Evolutionary conservation across 208 protist genomes (phyloP).

Genomic region (Trypanosoma platydactyli): DNA sequence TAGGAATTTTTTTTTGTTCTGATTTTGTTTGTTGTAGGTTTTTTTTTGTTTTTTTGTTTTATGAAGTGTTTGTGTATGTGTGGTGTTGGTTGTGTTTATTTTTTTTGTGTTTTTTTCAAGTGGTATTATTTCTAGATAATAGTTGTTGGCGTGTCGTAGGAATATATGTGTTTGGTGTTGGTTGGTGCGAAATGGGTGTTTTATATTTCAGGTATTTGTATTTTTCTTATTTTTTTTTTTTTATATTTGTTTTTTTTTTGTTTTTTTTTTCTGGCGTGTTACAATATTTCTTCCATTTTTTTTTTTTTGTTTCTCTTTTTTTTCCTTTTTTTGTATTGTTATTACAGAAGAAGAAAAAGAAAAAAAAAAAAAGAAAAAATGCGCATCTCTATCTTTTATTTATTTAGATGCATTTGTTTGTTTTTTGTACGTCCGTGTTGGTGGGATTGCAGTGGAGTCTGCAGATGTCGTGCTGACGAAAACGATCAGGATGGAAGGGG

Average conservation of each 20-base stretch:
- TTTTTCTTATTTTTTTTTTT: no score
- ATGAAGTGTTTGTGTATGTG: neutral
- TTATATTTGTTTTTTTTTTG: no score
- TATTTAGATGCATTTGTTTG: neutral
- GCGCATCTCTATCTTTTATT: neutral
- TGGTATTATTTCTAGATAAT: no score
- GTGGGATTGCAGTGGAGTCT: no score
- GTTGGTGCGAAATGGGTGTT: neutral
- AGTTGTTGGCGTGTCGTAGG: neutral
- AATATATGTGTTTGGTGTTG: neutral
- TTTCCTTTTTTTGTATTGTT: constrained; percentile 17
- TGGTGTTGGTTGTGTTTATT: neutral
- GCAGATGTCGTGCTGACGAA: no score
- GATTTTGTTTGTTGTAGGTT: constrained; percentile 3
- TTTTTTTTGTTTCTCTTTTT: constrained; percentile 23
- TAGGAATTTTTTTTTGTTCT: constrained; percentile 21
- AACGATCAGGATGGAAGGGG: no score
- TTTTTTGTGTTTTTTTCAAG: constrained; percentile 2
- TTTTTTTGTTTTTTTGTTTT: constrained; percentile 21
- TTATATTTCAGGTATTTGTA: no score
- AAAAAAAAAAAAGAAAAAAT: constrained; percentile 12
- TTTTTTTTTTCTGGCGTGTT: constrained; percentile 11
- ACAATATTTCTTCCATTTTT: neutral
- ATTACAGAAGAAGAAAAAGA: neutral
- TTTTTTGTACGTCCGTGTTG: no score